Conservation (phyloP, 2,329 filamentous ascomycete genomes). For the Sclerotiophoma versabilis region DNA sequence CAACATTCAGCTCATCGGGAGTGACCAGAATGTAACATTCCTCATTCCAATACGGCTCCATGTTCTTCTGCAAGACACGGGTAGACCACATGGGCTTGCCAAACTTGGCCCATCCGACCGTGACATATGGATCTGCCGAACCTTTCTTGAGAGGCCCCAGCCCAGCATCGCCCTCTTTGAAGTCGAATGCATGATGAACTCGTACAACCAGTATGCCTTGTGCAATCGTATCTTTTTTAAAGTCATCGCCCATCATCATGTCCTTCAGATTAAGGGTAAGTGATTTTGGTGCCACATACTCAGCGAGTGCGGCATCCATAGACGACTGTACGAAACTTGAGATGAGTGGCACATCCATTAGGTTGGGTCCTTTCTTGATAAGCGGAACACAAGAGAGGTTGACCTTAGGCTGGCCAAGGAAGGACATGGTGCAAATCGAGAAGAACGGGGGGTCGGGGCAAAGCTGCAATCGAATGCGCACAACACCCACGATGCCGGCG, state of each 20-base stretch:
- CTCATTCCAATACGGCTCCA: conserved; percentile 75
- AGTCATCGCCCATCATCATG: conserved; percentile 79
- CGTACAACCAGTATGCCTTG: conserved; percentile 71
- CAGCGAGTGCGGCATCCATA: conserved; percentile 74
- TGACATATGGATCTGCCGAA: conserved; percentile 74
- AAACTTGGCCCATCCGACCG: conserved; percentile 79
- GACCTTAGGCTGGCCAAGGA: conserved; percentile 77
- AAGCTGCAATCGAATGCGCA: conserved; percentile 73
- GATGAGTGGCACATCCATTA: conserved; percentile 78
- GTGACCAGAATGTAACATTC: conserved; percentile 73
- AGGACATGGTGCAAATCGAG: conserved; percentile 75
- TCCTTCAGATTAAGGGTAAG: conserved; percentile 77
- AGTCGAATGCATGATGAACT: conserved; percentile 71
- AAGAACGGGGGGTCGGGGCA: conserved; percentile 80
- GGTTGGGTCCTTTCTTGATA: conserved; percentile 71
- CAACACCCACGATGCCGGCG: conserved; percentile 72
- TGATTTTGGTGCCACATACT: conserved; percentile 79
- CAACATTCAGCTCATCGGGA: conserved; percentile 73
- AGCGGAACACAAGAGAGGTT: conserved; percentile 74
- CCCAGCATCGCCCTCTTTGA: conserved; percentile 73
- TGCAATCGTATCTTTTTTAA: conserved; percentile 75
- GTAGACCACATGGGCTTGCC: conserved; percentile 73
- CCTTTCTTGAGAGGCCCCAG: conserved; percentile 66
- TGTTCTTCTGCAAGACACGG: conserved; percentile 68
- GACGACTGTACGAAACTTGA: conserved; percentile 77